Conservation (phyloP, 106 monocot species). For the Dendrobium huoshanense region DNA sequence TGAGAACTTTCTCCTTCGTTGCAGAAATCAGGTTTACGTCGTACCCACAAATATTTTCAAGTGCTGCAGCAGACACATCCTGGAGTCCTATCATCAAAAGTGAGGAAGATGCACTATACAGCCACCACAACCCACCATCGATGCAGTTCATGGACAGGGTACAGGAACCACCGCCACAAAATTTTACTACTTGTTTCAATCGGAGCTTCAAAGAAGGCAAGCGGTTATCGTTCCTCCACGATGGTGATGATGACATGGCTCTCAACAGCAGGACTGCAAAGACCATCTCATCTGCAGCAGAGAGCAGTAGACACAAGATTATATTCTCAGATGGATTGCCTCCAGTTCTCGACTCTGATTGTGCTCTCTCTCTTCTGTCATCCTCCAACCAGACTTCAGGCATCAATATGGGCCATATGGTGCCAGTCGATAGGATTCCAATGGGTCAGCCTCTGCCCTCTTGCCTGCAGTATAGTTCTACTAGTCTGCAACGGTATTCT, state of each 20-base stretch:
- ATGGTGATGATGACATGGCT: not conserved
- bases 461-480: constrained; percentile 13
- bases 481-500: constrained; percentile 18
- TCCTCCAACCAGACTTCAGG: constrained; percentile 44
- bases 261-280: constrained; percentile 13
- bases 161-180: constrained; percentile 25
- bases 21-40: constrained; percentile 22
- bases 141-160: constrained; percentile 17
- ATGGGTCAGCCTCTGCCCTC: constrained; percentile 40
- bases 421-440: constrained; percentile 36
- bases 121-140: constrained; percentile 13
- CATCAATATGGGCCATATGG: constrained; percentile 42
- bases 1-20: not conserved
- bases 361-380: constrained; percentile 68
- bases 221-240: constrained; percentile 45
- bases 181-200: constrained; percentile 23
- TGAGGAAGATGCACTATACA: constrained; percentile 33
- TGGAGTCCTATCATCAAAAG: constrained; percentile 32
- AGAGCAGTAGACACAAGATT: constrained; percentile 26
- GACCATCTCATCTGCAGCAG: constrained; percentile 25
- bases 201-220: constrained; percentile 37
- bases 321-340: constrained; percentile 40
- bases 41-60: constrained; percentile 27
- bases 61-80: constrained; percentile 18
- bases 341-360: constrained; percentile 51